phyloP scores from a whole-genome alignment of 176 grass and related monocot genomes.

The Phoenix dactylifera region DNA sequence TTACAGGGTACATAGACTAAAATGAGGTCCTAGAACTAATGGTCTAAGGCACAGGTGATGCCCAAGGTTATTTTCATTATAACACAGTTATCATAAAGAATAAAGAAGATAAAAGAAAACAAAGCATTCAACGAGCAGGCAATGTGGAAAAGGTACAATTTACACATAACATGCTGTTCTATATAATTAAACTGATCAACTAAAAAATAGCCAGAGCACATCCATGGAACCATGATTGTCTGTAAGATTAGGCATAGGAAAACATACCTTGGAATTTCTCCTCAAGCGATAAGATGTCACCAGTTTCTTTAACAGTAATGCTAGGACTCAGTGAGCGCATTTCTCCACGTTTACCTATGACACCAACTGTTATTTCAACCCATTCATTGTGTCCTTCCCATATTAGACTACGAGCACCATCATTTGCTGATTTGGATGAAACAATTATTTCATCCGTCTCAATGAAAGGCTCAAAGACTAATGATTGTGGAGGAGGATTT shows the following conservation, averaged over 20 bases:
- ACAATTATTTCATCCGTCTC: constrained; percentile 89
- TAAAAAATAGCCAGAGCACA: background rate
- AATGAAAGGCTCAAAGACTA: constrained; percentile 90
- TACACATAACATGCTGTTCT: background rate
- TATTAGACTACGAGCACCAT: constrained; percentile 35
- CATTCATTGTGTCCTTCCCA: constrained; percentile 74
- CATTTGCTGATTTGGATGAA: constrained; percentile 41
- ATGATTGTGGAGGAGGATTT: constrained; percentile 46
- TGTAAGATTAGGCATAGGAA: background rate
- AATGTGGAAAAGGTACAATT: background rate
- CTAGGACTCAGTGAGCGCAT: constrained; percentile 87
- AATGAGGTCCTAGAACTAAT: too few relatives aligned
- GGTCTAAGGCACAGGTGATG: background rate
- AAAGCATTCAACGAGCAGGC: background rate
- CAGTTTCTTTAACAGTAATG: constrained; percentile 85
- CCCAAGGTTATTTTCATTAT: background rate
- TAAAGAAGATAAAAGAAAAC: background rate
- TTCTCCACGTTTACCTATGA: constrained; percentile 61
- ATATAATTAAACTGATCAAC: background rate
- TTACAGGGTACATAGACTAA: too few relatives aligned
- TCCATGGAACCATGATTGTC: too few relatives aligned
- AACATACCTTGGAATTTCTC: constrained; percentile 89
- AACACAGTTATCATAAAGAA: too few relatives aligned
- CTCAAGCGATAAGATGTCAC: constrained; percentile 92
- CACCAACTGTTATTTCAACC: constrained; percentile 85